Percentiles rank a stretch among this genome's conserved stretches.
These are phyloP conservation scores for Thalassiosira hispida DNA, from an alignment of 352 stramenopile species.

Conservation along the genomic window DNA sequence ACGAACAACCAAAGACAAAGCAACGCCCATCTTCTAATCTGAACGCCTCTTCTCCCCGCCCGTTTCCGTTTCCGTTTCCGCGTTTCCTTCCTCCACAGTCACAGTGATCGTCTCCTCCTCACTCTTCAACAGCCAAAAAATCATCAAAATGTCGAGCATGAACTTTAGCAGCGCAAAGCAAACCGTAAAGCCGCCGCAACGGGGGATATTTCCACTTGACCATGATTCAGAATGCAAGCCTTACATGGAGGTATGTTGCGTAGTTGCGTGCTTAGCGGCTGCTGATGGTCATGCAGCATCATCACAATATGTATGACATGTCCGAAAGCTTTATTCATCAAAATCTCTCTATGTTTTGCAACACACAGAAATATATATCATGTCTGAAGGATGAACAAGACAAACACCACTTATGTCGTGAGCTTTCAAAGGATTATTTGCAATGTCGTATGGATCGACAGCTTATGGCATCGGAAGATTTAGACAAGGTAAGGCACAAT, in stretches of 20 bases:
- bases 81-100: neutral
- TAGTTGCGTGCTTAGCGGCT: neutral
- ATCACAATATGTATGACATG: neutral
- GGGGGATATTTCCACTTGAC: slow-evolving; percentile 80
- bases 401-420: slow-evolving; percentile 80
- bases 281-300: neutral
- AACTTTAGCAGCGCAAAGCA: slow-evolving; percentile 81
- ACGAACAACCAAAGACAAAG: too few species aligned
- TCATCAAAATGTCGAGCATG: slow-evolving; percentile 49
- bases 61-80: neutral
- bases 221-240: slow-evolving; percentile 76
- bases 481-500: slow-evolving; percentile 65
- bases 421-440: slow-evolving; percentile 79
- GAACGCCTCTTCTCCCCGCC: too few species aligned
- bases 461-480: slow-evolving; percentile 82
- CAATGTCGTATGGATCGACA: slow-evolving; percentile 82
- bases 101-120: neutral
- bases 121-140: too few species aligned
- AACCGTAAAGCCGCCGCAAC: slow-evolving; percentile 78
- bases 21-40: too few species aligned
- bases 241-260: slow-evolving; percentile 55
- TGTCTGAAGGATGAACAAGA: slow-evolving; percentile 76
- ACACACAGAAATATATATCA: slow-evolving; percentile 64
- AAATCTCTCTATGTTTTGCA: neutral
- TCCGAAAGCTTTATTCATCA: neutral